phyloP scores from a whole-genome alignment of 805 yeast genomes.

The Candida cerambycidarum region DNA sequence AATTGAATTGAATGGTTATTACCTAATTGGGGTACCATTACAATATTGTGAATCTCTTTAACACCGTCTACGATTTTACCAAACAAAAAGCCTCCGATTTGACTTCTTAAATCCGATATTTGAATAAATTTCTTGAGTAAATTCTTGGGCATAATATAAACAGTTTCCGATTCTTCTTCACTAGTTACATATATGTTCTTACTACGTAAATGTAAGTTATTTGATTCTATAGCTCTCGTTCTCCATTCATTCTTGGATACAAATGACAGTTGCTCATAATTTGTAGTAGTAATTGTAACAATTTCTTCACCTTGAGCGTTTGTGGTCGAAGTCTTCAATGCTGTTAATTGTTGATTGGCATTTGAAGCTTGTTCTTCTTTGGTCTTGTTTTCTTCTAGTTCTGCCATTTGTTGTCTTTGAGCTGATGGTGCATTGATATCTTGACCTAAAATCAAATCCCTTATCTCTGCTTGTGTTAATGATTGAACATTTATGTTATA shows the following conservation, averaged over 20 bases:
- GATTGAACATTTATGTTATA: constrained; percentile 84
- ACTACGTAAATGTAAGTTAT: constrained; percentile 68
- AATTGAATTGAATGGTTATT: constrained; percentile 63
- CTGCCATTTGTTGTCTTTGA: constrained; percentile 80
- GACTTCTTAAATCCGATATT: constrained; percentile 77
- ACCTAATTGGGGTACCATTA: constrained; percentile 86
- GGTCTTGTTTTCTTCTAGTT: constrained; percentile 51
- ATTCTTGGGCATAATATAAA: constrained; percentile 82
- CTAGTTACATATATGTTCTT: constrained; percentile 69
- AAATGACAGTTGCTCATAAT: constrained; percentile 82
- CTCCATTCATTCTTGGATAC: constrained; percentile 91
- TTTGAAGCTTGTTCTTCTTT: constrained; percentile 32
- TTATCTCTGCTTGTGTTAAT: constrained; percentile 87
- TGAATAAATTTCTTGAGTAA: constrained; percentile 73
- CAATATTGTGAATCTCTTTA: constrained; percentile 75
- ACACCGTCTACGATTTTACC: constrained; percentile 74
- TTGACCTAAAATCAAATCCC: constrained; percentile 93
- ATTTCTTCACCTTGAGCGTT: constrained; percentile 97
- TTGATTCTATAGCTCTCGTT: constrained; percentile 74
- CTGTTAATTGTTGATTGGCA: constrained; percentile 58
- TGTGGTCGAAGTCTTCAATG: constrained; percentile 76
- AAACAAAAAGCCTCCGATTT: constrained; percentile 76
- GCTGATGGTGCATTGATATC: constrained; percentile 88
- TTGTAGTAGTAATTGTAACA: constrained; percentile 87
- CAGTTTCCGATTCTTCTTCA: constrained; percentile 58